Conservation (phyloP, 257 asterid genomes). For the Hygrophila difformis region DNA sequence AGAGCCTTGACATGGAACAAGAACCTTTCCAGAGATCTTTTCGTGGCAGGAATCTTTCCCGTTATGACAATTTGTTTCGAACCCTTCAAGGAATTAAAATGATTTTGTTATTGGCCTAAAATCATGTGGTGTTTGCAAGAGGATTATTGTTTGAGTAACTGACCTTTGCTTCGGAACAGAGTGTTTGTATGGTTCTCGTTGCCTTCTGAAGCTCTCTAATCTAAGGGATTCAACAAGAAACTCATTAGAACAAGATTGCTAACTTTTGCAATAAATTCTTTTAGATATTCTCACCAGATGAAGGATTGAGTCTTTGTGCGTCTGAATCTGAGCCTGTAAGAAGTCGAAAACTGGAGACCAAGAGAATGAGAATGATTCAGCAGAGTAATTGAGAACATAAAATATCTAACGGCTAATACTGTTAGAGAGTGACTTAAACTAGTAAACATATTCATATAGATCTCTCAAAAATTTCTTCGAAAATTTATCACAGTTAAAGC, state of each 20-base stretch:
- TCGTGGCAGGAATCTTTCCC: conserved; percentile 71
- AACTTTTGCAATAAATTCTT: not conserved
- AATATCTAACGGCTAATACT: too few species aligned
- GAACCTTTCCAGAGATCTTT: conserved; percentile 87
- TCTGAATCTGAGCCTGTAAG: conserved; percentile 53
- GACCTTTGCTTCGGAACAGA: conserved; percentile 92
- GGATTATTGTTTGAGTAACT: conserved; percentile 14
- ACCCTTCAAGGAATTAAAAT: conserved; percentile 55
- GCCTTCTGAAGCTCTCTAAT: conserved; percentile 85
- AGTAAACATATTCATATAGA: too few species aligned
- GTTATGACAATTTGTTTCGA: conserved; percentile 64
- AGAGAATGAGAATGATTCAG: too few species aligned
- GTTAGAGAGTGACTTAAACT: too few species aligned
- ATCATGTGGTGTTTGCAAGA: conserved; percentile 7
- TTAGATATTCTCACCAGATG: conserved; percentile 47
- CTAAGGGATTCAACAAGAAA: conserved; percentile 27
- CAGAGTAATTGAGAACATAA: too few species aligned
- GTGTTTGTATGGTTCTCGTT: conserved; percentile 72
- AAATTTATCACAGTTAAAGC: not conserved
- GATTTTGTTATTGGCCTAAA: too few species aligned
- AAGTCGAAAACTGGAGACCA: conserved; percentile 61
- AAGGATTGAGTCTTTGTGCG: conserved; percentile 56
- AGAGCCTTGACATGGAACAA: conserved; percentile 85
- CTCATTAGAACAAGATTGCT: conserved; percentile 9
- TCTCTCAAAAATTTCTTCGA: too few species aligned